Conservation (phyloP, 345 rosid genomes). For the Salix caprea region DNA sequence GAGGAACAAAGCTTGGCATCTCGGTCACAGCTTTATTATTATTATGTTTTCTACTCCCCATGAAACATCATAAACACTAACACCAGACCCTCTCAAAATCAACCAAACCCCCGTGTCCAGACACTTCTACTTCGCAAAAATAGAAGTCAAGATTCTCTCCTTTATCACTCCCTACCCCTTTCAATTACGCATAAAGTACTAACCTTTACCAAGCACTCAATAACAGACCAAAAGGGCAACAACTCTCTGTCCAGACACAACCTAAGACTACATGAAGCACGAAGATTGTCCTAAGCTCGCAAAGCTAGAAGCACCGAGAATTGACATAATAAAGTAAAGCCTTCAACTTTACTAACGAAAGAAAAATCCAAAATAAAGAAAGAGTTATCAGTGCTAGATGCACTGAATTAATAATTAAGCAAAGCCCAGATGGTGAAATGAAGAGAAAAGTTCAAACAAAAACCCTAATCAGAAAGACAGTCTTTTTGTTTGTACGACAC, state of each 20-base stretch:
- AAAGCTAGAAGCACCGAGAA: background rate
- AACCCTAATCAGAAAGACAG: constrained; percentile 11
- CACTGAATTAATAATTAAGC: background rate
- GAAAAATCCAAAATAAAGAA: background rate
- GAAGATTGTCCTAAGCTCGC: background rate
- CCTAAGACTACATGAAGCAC: background rate
- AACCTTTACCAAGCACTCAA: background rate
- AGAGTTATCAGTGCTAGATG: background rate
- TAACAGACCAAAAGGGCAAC: background rate
- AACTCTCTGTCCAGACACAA: background rate
- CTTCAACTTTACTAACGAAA: background rate
- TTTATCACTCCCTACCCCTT: background rate
- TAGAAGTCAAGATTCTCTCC: background rate
- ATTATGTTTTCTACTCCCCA: constrained; percentile 43
- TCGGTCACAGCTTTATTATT: constrained; percentile 34
- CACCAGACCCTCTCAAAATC: constrained; percentile 3
- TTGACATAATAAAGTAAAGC: background rate
- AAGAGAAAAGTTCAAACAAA: constrained; percentile 2
- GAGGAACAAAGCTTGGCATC: constrained; percentile 54
- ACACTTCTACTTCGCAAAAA: background rate
- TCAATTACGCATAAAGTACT: background rate
- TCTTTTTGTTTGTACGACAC: background rate
- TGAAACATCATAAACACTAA: constrained; percentile 32
- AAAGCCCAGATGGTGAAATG: constrained; percentile 1
- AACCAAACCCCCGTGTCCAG: background rate